Conservation (phyloP, 805 yeast genomes). For the Spathaspora hagerdaliae region DNA sequence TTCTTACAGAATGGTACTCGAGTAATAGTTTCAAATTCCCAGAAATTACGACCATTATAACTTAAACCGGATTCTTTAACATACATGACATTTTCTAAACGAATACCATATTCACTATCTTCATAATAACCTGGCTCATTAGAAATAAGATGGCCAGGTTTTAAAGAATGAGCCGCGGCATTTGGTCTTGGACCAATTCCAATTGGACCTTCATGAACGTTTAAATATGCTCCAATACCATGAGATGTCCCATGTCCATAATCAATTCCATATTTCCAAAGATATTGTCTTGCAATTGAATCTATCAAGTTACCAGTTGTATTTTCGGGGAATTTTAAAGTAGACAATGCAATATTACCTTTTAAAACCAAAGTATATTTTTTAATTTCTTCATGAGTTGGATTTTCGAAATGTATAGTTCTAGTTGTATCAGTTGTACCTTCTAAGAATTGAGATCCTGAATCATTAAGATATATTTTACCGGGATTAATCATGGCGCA, state of each 20-base stretch:
- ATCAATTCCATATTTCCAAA: conserved; percentile 56
- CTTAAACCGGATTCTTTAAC: conserved; percentile 37
- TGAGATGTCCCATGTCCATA: conserved; percentile 65
- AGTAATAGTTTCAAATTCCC: conserved; percentile 80
- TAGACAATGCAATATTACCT: conserved; percentile 50
- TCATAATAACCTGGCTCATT: conserved; percentile 65
- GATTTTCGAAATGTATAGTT: conserved; percentile 51
- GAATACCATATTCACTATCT: conserved; percentile 56
- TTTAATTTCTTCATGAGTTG: conserved; percentile 41
- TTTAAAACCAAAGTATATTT: conserved; percentile 57
- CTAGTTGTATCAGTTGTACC: conserved; percentile 67
- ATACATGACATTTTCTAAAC: conserved; percentile 51
- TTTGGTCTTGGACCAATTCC: conserved; percentile 56
- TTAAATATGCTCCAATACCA: conserved; percentile 58
- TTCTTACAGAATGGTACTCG: conserved; percentile 74
- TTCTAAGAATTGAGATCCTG: conserved; percentile 59
- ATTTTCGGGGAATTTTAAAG: conserved; percentile 49
- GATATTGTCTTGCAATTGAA: conserved; percentile 52
- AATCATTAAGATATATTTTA: conserved; percentile 52
- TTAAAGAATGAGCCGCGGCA: conserved; percentile 40
- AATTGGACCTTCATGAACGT: conserved; percentile 62
- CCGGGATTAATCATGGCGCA: conserved; percentile 49
- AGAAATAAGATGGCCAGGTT: conserved; percentile 52
- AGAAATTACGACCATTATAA: conserved; percentile 54
- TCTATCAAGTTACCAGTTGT: conserved; percentile 54